Evolutionary conservation across 495 filamentous ascomycete genomes (phyloP), one percentile per base, ranked within the genome.

Genomic region (Talaromyces liani): DNA sequence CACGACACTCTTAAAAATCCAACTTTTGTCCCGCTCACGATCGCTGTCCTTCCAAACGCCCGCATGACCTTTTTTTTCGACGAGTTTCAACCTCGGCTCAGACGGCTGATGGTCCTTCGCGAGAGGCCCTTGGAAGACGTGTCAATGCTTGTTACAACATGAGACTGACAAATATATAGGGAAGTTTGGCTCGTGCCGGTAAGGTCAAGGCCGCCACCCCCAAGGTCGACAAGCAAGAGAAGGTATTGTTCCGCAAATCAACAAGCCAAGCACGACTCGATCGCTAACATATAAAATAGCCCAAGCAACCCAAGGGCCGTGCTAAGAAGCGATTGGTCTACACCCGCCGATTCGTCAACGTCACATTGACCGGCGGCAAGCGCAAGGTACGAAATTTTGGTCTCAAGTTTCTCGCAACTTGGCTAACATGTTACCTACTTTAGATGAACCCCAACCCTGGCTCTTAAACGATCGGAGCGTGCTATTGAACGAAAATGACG

Each of bases 301-400:
- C 72, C 67, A 80, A 80, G 78, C 70, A 83, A 69, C 94, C 94
- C 76, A 98, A 99, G 87, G 94, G 94, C 76, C 92, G 94, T 71
- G 94, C 94, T 69, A 93, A 93, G 88, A 99, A 98, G 92, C 88
- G 94, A 72, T 88, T 97, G 71, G 85, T 83, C 68, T 98, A 99
- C 85, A 98, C 92, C 70, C 90, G 94, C 77, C 92, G 94, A 69
- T 99, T 99, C 86, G 95, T 99, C 68, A 99, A 98, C 84, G 93
- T 99, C 75, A 96, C 92, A 71, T 84, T 97, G 86, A 97, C 94
- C 64, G 94, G 94, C 79, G 94, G 94, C 79, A 99, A 99, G 93
- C 85, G 94, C 80, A 98, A 98, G 93, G 92, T 95, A 77, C 47
- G 34, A 47, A 56, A 39, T 10, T 22, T 61, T 41, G 60, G 18